Percentiles rank a stretch among this genome's conserved stretches.
phyloP scores from a whole-genome alignment of 805 yeast genomes.

The Nakazawaea anatomiae region DNA sequence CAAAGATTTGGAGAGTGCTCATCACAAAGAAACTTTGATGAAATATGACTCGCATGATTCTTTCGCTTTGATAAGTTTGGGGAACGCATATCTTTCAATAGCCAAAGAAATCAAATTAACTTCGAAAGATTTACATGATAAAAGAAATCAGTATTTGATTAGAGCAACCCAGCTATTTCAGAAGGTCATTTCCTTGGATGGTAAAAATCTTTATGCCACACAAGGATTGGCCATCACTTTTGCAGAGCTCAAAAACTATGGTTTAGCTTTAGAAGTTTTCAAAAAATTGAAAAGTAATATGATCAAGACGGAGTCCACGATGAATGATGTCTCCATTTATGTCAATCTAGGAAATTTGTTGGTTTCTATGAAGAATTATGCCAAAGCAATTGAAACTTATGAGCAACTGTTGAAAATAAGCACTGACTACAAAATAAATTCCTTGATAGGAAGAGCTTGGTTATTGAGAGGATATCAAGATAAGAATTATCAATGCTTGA shows the following conservation, averaged over 20 bases:
- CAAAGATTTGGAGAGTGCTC: slow-evolving; percentile 63
- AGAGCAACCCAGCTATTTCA: slow-evolving; percentile 91
- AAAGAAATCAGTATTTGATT: slow-evolving; percentile 66
- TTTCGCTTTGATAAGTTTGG: slow-evolving; percentile 85
- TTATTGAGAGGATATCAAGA: slow-evolving; percentile 68
- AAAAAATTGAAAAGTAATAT: slow-evolving; percentile 72
- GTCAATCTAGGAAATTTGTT: slow-evolving; percentile 86
- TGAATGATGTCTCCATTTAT: slow-evolving; percentile 77
- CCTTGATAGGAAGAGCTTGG: slow-evolving; percentile 87
- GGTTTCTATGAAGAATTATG: slow-evolving; percentile 72
- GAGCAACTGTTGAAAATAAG: slow-evolving; percentile 72
- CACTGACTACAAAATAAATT: slow-evolving; percentile 59
- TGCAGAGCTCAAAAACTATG: slow-evolving; percentile 74
- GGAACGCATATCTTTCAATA: slow-evolving; percentile 75
- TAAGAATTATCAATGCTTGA: slow-evolving; percentile 53
- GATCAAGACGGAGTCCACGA: slow-evolving; percentile 31
- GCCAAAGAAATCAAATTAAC: slow-evolving; percentile 67
- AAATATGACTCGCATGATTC: slow-evolving; percentile 82
- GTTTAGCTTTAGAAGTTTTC: slow-evolving; percentile 77
- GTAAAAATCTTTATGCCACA: slow-evolving; percentile 89
- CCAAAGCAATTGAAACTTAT: slow-evolving; percentile 85
- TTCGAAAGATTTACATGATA: slow-evolving; percentile 45
- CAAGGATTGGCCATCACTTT: slow-evolving; percentile 94
- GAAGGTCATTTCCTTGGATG: slow-evolving; percentile 81
- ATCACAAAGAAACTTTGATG: slow-evolving; percentile 79